Evolutionary conservation across 2,329 filamentous ascomycete species (phyloP).

Genomic region (Fusarium tupiense): DNA sequence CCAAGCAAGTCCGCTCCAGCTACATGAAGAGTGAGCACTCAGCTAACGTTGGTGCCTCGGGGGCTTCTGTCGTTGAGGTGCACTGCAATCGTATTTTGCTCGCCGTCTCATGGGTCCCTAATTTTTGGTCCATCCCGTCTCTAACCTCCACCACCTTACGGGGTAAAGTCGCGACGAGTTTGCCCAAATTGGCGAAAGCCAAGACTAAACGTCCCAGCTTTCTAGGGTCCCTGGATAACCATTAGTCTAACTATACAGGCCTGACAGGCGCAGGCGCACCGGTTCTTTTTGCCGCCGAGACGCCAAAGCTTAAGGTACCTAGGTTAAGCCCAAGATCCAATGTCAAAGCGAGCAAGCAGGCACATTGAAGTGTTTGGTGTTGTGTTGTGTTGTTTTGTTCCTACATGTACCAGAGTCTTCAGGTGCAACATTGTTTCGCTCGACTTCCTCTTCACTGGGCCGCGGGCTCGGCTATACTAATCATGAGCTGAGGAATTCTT

Average conservation of each 20-base stretch:
- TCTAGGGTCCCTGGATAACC: slow-evolving; percentile 27
- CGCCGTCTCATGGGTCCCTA: not conserved
- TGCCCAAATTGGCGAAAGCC: slow-evolving; percentile 33
- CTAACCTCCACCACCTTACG: slow-evolving; percentile 17
- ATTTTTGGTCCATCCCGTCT: not conserved
- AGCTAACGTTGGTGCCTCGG: not conserved
- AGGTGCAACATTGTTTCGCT: not conserved
- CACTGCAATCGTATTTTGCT: not conserved
- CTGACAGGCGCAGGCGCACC: slow-evolving; percentile 36
- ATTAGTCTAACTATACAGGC: slow-evolving; percentile 10
- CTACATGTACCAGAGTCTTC: not conserved
- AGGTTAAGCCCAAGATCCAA: not conserved
- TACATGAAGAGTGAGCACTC: not conserved
- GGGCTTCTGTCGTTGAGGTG: not conserved
- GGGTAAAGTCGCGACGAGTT: slow-evolving; percentile 35
- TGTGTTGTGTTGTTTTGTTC: not conserved
- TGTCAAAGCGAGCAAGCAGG: not conserved
- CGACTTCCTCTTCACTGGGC: slow-evolving; percentile 2
- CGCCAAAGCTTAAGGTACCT: slow-evolving; percentile 1
- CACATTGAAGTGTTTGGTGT: not conserved
- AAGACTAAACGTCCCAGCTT: slow-evolving; percentile 26
- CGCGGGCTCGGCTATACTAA: not conserved
- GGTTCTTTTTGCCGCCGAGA: slow-evolving; percentile 30
- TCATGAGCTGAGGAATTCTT: slow-evolving; percentile 30
- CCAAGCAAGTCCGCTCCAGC: not conserved